Conservation (phyloP, 768 basidiomycete species). For the Lactifluus piperatus region DNA sequence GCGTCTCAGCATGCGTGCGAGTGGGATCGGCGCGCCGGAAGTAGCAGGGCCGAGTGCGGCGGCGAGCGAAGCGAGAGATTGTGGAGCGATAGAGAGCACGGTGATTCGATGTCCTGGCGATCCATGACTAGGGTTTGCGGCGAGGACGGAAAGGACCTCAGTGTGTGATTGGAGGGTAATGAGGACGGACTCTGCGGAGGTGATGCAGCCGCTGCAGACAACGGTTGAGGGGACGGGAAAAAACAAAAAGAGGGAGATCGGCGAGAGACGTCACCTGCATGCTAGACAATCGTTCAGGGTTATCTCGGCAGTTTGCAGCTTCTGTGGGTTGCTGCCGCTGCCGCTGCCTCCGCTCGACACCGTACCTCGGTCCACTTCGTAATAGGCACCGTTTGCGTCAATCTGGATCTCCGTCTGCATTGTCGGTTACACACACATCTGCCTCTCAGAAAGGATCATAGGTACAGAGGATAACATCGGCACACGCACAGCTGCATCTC, state of each 20-base stretch:
- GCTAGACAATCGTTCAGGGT: slow-evolving; percentile 96
- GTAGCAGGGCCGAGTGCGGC: slow-evolving; percentile 45
- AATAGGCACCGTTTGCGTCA: slow-evolving; percentile 79
- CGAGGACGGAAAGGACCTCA: slow-evolving; percentile 79
- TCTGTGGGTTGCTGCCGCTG: slow-evolving; percentile 40
- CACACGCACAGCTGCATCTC: slow-evolving; percentile 36
- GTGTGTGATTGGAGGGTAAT: slow-evolving; percentile 93
- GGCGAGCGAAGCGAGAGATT: slow-evolving; percentile 74
- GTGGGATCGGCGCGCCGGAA: slow-evolving; percentile 32
- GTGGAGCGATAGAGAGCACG: slow-evolving; percentile 84
- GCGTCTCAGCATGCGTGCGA: slow-evolving; percentile 57
- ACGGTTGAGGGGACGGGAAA: background rate
- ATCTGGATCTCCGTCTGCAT: slow-evolving; percentile 87
- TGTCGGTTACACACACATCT: slow-evolving; percentile 25
- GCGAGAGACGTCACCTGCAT: slow-evolving; percentile 59
- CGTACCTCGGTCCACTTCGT: slow-evolving; percentile 48
- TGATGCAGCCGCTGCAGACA: slow-evolving; percentile 80
- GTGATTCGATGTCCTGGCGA: slow-evolving; percentile 43
- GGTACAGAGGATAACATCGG: background rate
- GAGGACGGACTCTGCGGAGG: slow-evolving; percentile 93
- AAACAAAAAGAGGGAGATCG: background rate
- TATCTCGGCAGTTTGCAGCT: slow-evolving; percentile 89
- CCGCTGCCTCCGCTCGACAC: slow-evolving; percentile 5
- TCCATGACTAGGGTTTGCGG: slow-evolving; percentile 38
- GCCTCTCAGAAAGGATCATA: background rate